These are phyloP conservation scores for Pseudozyma thailandica DNA, from an alignment of 1,284 basidiomycete genomes.

Conservation along the genomic window DNA sequence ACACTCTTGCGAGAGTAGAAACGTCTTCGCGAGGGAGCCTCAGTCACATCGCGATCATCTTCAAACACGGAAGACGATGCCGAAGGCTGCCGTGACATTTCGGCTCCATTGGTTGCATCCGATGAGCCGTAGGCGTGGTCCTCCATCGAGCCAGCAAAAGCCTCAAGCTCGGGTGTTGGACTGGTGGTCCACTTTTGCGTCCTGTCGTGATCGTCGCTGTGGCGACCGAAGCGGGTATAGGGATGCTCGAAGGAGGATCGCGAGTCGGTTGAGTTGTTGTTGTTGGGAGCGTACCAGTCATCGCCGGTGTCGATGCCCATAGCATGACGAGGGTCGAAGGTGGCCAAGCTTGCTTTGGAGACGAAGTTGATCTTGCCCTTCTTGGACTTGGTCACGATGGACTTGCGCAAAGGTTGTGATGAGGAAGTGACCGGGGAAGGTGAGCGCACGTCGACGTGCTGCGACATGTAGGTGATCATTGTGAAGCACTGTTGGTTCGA, in stretches of 20 bases:
- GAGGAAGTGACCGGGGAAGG: constrained; percentile 12
- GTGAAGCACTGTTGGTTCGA: too few species aligned
- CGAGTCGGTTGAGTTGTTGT: constrained; percentile 2
- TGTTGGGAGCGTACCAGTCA: constrained; percentile 33
- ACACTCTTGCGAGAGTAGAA: constrained; percentile 40
- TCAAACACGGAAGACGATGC: constrained; percentile 49
- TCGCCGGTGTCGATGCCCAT: constrained; percentile 60
- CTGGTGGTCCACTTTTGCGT: constrained; percentile 31
- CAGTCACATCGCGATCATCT: constrained; percentile 43
- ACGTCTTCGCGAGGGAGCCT: constrained; percentile 25
- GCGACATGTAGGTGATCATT: constrained; percentile 41
- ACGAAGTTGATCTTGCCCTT: constrained; percentile 62
- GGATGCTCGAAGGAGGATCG: constrained; percentile 35
- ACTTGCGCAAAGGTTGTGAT: constrained; percentile 5
- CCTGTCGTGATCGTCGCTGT: constrained; percentile 14
- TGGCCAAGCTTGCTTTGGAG: constrained; percentile 61
- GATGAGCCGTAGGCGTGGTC: constrained; percentile 16
- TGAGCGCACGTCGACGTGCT: constrained; percentile 34
- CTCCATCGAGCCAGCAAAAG: constrained; percentile 47
- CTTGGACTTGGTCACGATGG: constrained; percentile 26
- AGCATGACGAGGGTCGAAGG: constrained; percentile 61
- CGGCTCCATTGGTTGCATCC: not conserved
- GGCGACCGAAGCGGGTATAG: constrained; percentile 2
- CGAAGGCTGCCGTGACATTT: constrained; percentile 39
- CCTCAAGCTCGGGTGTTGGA: constrained; percentile 59